These are phyloP conservation scores for Xerocomellus amylosporus DNA, from an alignment of 768 basidiomycete species.

Conservation along the genomic window DNA sequence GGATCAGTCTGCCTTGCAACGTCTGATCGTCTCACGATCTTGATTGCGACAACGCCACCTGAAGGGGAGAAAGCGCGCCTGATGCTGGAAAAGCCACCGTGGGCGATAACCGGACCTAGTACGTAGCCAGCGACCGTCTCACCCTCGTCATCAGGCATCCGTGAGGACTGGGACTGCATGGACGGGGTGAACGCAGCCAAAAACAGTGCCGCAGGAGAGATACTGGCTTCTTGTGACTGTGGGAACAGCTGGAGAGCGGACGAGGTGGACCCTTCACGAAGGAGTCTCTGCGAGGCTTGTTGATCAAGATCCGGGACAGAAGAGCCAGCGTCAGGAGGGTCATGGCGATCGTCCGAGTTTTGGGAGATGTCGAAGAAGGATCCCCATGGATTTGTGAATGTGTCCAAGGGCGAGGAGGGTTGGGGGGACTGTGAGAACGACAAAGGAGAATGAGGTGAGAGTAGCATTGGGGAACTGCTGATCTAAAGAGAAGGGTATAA, in stretches of 20 bases:
- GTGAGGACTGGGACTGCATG: slow-evolving; percentile 28
- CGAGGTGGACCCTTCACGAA: slow-evolving; percentile 2
- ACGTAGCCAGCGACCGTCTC: slow-evolving; percentile 66
- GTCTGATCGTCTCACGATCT: slow-evolving; percentile 68
- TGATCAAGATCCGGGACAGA: slow-evolving; percentile 31
- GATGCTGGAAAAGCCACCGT: slow-evolving; percentile 81
- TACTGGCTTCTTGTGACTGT: slow-evolving; percentile 15
- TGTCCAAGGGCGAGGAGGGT: slow-evolving; percentile 8
- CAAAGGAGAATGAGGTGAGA: neutral
- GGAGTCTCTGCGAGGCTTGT: slow-evolving; percentile 16
- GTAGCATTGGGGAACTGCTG: slow-evolving; percentile 5
- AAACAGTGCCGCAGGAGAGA: slow-evolving; percentile 75
- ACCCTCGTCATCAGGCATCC: slow-evolving; percentile 63
- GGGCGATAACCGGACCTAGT: slow-evolving; percentile 72
- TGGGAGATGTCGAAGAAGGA: neutral
- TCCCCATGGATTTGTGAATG: slow-evolving; percentile 12
- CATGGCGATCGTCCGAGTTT: neutral
- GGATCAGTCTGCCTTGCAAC: slow-evolving; percentile 52
- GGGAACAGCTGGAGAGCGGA: neutral
- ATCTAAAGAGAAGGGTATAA: neutral
- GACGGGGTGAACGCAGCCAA: slow-evolving; percentile 59
- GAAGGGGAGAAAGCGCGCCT: slow-evolving; percentile 60
- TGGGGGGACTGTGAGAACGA: slow-evolving; percentile 7
- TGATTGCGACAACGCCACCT: slow-evolving; percentile 76
- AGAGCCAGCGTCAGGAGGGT: neutral